Conservation (phyloP, 164 flowering plant genomes). For the Chimonanthus salicifolius region DNA sequence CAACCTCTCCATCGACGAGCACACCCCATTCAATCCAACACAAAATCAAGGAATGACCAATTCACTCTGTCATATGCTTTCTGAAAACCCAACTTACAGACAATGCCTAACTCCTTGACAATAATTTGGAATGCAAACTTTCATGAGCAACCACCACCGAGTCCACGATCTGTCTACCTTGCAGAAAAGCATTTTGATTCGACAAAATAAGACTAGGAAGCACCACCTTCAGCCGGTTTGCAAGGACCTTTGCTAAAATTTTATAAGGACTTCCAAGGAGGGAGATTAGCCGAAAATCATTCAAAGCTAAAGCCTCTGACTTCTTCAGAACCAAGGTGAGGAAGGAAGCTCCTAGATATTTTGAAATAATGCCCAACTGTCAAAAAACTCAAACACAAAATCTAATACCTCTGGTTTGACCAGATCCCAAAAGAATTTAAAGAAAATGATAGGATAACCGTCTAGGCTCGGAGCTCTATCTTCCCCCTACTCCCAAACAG, state of each 20-base stretch:
- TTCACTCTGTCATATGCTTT: not conserved
- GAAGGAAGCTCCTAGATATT: not conserved
- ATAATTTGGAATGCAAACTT: not conserved
- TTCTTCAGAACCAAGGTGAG: not conserved
- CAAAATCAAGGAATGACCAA: not conserved
- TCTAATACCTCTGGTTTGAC: not conserved
- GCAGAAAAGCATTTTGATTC: not conserved
- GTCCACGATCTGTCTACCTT: not conserved
- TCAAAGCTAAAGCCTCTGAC: not conserved
- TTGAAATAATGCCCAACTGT: not conserved
- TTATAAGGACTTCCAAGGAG: not conserved
- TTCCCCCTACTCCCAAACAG: not conserved
- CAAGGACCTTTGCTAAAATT: not conserved
- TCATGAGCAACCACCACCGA: not conserved
- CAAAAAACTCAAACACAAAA: not conserved
- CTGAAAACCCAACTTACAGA: not conserved
- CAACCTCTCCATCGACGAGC: not conserved
- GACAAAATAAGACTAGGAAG: not conserved
- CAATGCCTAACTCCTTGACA: not conserved
- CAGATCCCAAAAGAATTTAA: not conserved
- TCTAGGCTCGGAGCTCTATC: not conserved
- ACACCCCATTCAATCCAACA: not conserved
- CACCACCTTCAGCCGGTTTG: not conserved
- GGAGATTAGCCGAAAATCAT: not conserved
- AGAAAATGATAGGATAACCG: not conserved